These are phyloP conservation scores for Cantharellus anzutake DNA, from an alignment of 768 basidiomycete genomes.

Conservation along the genomic window DNA sequence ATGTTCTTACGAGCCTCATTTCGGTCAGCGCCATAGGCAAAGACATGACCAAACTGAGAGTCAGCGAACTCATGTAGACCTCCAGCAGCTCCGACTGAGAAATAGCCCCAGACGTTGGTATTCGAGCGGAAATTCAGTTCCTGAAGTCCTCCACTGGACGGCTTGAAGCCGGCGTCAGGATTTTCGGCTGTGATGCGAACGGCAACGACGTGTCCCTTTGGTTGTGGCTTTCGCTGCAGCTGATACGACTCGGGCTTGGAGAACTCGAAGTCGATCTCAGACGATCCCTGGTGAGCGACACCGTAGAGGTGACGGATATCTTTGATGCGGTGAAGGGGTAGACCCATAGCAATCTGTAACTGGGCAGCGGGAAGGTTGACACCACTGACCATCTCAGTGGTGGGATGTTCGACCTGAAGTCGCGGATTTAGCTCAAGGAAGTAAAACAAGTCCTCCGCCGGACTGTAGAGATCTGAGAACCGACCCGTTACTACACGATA, in stretches of 20 bases:
- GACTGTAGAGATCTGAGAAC: slow-evolving; percentile 73
- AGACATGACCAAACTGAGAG: slow-evolving; percentile 98
- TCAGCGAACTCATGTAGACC: slow-evolving; percentile 98
- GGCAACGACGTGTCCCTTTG: slow-evolving; percentile 97
- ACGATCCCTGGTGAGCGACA: slow-evolving; percentile 70
- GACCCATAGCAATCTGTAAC: slow-evolving; percentile 94
- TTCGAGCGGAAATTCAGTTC: slow-evolving; percentile 99
- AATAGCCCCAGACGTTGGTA: slow-evolving; percentile 99
- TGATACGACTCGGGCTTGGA: slow-evolving; percentile 69
- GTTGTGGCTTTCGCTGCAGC: slow-evolving; percentile 84
- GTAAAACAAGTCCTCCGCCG: slow-evolving; percentile 82
- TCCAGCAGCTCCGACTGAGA: slow-evolving; percentile 88
- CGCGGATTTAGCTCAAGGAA: slow-evolving; percentile 98
- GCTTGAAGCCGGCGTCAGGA: slow-evolving; percentile 98
- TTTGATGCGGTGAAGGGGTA: slow-evolving; percentile 85
- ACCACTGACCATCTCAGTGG: slow-evolving; percentile 99
- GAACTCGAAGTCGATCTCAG: slow-evolving; percentile 96
- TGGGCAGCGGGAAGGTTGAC: slow-evolving; percentile 97
- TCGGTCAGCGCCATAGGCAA: slow-evolving; percentile 95
- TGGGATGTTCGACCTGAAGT: slow-evolving; percentile 98
- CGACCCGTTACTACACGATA: no score
- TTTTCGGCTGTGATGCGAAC: slow-evolving; percentile 99
- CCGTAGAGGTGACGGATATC: slow-evolving; percentile 94
- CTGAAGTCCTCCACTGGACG: slow-evolving; percentile 89
- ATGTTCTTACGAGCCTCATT: slow-evolving; percentile 94